These are phyloP conservation scores for Ajuga reptans DNA, from an alignment of 305 asterid species.

Conservation along the genomic window DNA sequence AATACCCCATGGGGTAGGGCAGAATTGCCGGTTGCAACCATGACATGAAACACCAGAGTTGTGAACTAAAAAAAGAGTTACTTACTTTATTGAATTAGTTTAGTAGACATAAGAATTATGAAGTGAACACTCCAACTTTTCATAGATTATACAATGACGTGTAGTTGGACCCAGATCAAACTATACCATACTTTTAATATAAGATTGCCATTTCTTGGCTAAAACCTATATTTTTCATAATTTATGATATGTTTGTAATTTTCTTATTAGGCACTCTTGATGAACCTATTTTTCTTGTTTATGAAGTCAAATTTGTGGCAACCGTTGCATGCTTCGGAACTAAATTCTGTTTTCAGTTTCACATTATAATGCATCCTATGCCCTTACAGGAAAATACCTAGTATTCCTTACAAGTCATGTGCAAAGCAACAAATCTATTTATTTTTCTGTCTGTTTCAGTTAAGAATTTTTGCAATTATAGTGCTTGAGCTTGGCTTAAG, in stretches of 20 bases:
- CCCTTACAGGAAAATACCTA: not conserved
- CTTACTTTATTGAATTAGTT: not conserved
- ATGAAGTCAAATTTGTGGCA: not conserved
- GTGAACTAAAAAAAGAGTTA: not conserved
- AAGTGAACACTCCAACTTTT: not conserved
- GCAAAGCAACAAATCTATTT: not conserved
- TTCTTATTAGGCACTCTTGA: not conserved
- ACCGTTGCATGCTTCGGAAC: not conserved
- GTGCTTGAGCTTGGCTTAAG: slow-evolving; percentile 8
- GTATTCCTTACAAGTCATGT: not conserved
- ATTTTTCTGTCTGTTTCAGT: not conserved
- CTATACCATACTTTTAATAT: not conserved
- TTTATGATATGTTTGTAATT: not conserved
- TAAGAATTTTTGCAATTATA: not conserved
- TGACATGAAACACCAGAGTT: not conserved
- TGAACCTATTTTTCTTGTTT: slow-evolving; percentile 15
- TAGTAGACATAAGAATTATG: no score
- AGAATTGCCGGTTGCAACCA: no score
- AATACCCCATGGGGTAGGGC: no score
- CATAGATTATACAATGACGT: no score
- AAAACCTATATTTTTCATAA: not conserved
- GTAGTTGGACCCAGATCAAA: not conserved
- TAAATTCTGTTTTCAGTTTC: not conserved
- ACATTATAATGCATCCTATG: not conserved
- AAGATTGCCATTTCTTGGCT: not conserved